Conservation (phyloP, 805 yeast species). For the Lipomyces sp. region DNA sequence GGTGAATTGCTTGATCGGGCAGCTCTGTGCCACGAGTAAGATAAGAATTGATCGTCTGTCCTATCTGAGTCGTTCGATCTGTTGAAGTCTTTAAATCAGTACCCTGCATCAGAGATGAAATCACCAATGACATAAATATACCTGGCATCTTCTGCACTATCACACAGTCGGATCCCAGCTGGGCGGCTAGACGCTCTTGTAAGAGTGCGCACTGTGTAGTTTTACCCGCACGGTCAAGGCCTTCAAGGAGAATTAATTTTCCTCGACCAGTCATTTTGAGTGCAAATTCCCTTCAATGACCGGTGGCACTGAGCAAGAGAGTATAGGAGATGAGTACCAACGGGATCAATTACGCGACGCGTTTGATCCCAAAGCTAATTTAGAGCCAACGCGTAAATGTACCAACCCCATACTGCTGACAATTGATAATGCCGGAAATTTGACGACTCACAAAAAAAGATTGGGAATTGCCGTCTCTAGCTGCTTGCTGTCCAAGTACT, state of each 20-base stretch:
- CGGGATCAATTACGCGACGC: not conserved
- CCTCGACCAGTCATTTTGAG: slow-evolving; percentile 48
- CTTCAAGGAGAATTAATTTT: slow-evolving; percentile 76
- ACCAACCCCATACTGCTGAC: too few species aligned
- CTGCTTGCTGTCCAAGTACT: too few species aligned
- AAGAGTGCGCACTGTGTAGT: slow-evolving; percentile 68
- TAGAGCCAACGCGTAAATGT: too few species aligned
- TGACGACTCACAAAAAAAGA: too few species aligned
- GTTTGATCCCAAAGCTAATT: too few species aligned
- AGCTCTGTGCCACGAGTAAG: slow-evolving; percentile 50
- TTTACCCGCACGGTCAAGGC: slow-evolving; percentile 92
- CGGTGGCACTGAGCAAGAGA: not conserved
- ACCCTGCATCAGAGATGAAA: not conserved
- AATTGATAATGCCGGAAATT: too few species aligned
- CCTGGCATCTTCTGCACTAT: slow-evolving; percentile 71
- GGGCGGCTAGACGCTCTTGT: slow-evolving; percentile 32
- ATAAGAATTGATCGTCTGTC: slow-evolving; percentile 71
- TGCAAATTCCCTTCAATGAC: not conserved
- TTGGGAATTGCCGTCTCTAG: too few species aligned
- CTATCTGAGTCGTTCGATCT: slow-evolving; percentile 78
- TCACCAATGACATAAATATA: not conserved
- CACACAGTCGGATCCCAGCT: slow-evolving; percentile 39
- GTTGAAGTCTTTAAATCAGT: not conserved
- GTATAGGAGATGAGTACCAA: not conserved
- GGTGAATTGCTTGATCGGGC: slow-evolving; percentile 78